Evolutionary conservation across 305 asterid species (phyloP).

Genomic region (Withania somnifera): DNA sequence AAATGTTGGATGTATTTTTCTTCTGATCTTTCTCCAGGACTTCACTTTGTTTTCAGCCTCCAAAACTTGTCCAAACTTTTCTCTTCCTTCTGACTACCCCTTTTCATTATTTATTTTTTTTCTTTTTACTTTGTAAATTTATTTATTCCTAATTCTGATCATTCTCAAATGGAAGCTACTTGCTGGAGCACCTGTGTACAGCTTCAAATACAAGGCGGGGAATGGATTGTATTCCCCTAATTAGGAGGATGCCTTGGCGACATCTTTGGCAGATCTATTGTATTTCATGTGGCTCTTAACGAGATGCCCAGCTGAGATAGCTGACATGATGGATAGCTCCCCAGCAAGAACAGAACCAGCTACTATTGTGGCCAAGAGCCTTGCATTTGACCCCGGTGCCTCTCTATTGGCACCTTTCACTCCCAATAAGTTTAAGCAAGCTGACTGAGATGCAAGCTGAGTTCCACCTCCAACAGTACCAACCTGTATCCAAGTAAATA

Average conservation of each 20-base stretch:
- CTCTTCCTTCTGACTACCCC: neutral
- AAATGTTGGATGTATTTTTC: neutral
- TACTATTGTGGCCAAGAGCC: constrained; percentile 11
- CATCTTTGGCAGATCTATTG: constrained; percentile 10
- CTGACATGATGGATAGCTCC: constrained; percentile 9
- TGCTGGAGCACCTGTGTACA: neutral
- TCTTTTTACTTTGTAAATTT: neutral
- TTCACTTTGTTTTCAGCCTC: neutral
- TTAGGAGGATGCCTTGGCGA: constrained; percentile 6
- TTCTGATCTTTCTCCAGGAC: neutral
- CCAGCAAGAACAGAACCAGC: constrained; percentile 16
- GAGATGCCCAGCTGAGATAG: constrained; percentile 8
- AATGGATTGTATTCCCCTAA: neutral
- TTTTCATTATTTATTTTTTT: too few species aligned
- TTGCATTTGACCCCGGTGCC: constrained; percentile 9
- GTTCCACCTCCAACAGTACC: constrained; percentile 17
- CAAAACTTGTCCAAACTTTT: neutral
- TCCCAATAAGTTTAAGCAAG: constrained; percentile 12
- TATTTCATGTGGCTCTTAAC: constrained; percentile 11
- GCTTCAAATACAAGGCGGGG: neutral
- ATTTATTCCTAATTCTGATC: neutral
- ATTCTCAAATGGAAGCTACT: neutral
- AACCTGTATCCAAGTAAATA: neutral
- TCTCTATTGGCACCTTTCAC: constrained; percentile 13
- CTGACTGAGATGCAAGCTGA: constrained; percentile 15